Conservation (phyloP, 139 green algal genomes). For the Edaphochlamys debaryana region DNA sequence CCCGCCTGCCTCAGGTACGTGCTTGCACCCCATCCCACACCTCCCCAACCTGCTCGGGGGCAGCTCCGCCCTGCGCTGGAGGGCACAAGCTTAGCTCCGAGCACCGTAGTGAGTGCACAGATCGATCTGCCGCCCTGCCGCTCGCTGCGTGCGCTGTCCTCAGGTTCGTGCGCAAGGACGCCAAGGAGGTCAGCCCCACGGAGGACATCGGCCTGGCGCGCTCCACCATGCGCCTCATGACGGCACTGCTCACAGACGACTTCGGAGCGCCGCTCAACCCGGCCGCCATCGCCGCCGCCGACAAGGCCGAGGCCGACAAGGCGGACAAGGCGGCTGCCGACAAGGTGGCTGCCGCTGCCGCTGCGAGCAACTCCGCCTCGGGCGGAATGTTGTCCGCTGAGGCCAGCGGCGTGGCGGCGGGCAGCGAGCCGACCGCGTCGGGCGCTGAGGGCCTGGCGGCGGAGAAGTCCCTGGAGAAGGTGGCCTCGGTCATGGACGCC, state of each 20-base stretch:
- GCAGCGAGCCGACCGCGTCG: neutral
- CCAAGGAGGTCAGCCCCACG: constrained; percentile 80
- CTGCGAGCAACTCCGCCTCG: too few relatives aligned
- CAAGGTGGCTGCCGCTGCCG: too few relatives aligned
- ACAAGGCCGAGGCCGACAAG: neutral
- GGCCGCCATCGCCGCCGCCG: neutral
- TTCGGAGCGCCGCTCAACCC: constrained; percentile 36
- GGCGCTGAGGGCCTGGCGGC: neutral
- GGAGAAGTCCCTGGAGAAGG: neutral
- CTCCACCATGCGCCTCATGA: constrained; percentile 68
- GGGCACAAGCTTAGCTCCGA: too few relatives aligned
- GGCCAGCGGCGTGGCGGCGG: neutral
- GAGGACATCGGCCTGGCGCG: constrained; percentile 66
- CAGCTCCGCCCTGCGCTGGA: too few relatives aligned
- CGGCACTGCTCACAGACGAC: constrained; percentile 58
- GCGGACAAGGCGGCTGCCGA: neutral
- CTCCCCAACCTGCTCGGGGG: too few relatives aligned
- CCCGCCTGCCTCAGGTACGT: constrained; percentile 61
- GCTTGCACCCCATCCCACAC: too few relatives aligned
- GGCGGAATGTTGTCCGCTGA: neutral
- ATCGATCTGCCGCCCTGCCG: too few relatives aligned
- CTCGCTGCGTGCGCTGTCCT: too few relatives aligned
- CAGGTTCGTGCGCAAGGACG: constrained; percentile 68
- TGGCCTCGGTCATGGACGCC: neutral
- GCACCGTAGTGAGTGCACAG: too few relatives aligned